Evolutionary conservation across 2,329 filamentous ascomycete species (phyloP).

Genomic region (Dothistroma septosporum): DNA sequence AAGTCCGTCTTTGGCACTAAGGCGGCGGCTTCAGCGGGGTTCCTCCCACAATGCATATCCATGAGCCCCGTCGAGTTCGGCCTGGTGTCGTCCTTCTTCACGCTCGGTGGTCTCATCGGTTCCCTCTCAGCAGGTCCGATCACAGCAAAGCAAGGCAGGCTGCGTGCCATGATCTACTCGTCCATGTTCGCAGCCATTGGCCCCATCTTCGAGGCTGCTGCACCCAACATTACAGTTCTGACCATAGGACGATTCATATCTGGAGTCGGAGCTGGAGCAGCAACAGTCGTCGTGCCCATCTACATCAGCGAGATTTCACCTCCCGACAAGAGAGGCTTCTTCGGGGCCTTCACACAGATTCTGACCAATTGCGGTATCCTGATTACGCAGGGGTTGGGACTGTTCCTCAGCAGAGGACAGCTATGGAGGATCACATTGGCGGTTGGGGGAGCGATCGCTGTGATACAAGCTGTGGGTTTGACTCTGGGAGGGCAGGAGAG

Average conservation of each 20-base stretch:
- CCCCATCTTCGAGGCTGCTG: slow-evolving; percentile 68
- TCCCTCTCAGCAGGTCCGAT: slow-evolving; percentile 75
- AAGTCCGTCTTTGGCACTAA: slow-evolving; percentile 51
- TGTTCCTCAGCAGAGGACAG: slow-evolving; percentile 74
- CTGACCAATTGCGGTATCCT: slow-evolving; percentile 87
- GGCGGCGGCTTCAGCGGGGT: slow-evolving; percentile 6
- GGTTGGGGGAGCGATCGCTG: slow-evolving; percentile 64
- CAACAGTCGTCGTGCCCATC: slow-evolving; percentile 87
- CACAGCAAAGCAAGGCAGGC: slow-evolving; percentile 71
- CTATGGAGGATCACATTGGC: slow-evolving; percentile 82
- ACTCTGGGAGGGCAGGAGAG: slow-evolving; percentile 72
- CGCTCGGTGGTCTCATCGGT: slow-evolving; percentile 78
- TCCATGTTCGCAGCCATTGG: slow-evolving; percentile 73
- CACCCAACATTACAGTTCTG: slow-evolving; percentile 63
- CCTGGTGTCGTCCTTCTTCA: slow-evolving; percentile 84
- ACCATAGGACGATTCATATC: slow-evolving; percentile 71
- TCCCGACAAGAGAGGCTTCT: slow-evolving; percentile 58
- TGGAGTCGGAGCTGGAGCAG: slow-evolving; percentile 79
- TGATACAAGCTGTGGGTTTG: slow-evolving; percentile 65
- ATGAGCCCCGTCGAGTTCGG: slow-evolving; percentile 82
- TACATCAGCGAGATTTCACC: slow-evolving; percentile 93
- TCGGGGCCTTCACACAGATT: slow-evolving; percentile 80
- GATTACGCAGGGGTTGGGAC: slow-evolving; percentile 75
- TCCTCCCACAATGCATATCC: slow-evolving; percentile 72
- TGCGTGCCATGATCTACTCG: slow-evolving; percentile 71